Evolutionary conservation across 768 basidiomycete genomes (phyloP).

Genomic region (Termitomyces eurrhizus): DNA sequence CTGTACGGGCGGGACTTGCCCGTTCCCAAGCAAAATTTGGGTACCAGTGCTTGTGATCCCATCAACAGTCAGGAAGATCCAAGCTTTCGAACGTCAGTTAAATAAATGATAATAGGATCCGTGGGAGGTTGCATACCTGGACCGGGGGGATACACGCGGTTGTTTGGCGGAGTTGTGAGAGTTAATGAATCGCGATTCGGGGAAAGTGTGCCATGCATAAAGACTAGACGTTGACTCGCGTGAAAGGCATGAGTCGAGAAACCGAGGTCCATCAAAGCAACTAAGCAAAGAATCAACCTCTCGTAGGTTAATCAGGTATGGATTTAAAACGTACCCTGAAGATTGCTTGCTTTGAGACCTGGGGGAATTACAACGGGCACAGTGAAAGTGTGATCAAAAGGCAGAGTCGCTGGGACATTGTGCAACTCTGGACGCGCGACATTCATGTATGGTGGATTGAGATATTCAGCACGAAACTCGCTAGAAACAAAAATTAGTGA

Average conservation of each 20-base stretch:
- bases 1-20: slow-evolving; percentile 30
- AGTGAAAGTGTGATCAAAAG: slow-evolving; percentile 32
- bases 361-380: slow-evolving; percentile 29
- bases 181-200: slow-evolving; percentile 27
- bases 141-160: slow-evolving; percentile 36
- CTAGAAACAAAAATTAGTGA: slow-evolving; percentile 13
- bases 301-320: neutral
- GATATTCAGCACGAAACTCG: slow-evolving; percentile 29
- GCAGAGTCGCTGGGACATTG: slow-evolving; percentile 32
- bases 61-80: slow-evolving; percentile 25
- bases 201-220: slow-evolving; percentile 30
- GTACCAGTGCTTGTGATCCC: slow-evolving; percentile 31
- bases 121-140: slow-evolving; percentile 11
- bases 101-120: neutral
- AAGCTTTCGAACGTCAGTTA: slow-evolving; percentile 15
- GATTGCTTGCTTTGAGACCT: slow-evolving; percentile 19
- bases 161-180: slow-evolving; percentile 33
- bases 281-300: slow-evolving; percentile 15
- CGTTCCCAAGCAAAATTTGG: slow-evolving; percentile 34
- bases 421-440: slow-evolving; percentile 29
- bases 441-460: slow-evolving; percentile 39
- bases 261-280: slow-evolving; percentile 36
- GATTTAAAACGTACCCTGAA: slow-evolving; percentile 21
- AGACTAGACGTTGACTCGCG: slow-evolving; percentile 30
- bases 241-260: slow-evolving; percentile 36